Evolutionary conservation across 1,284 basidiomycete genomes (phyloP), one percentile per base, ranked within the genome.

Genomic region (Sporisorium iseilematis-ciliati): DNA sequence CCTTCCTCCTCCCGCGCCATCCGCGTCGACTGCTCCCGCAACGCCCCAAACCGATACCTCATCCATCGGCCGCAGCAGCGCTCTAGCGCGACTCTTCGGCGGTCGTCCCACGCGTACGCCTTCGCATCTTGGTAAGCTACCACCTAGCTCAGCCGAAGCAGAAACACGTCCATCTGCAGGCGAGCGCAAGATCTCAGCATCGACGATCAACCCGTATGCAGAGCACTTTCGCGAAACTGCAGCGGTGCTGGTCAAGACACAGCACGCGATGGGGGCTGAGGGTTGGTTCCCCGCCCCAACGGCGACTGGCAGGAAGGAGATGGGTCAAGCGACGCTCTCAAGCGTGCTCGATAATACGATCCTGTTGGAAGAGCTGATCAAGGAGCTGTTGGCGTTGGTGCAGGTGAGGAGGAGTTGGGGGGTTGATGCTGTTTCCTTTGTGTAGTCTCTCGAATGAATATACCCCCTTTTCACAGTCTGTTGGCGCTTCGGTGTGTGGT

Each of bases 261-360:
- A 90, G 63, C 84, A 90, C 35, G 91, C 90, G 2, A 83, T 87
- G 11, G 5, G 69, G 12, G 71, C 52, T 7, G 57, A 62, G 12
- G 35, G 16, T 20, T 71, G 76, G 68, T 21, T 61, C 5, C 65
- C 69, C 7, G 20, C 42, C 5, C 38, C 51, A 11, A 76, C 43
- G 10, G 31, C 57, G 4, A 38, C 4, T 26, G 55, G 23, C 18
- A 25, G 33, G 14, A 31, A 64, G 12, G 58, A 60, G 42, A 48
- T 52, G 33, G 57, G 41, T 58, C 52, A 48, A 20, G 89, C 94
- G 29, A 93, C 92, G 12, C 87, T 97, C 35, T 95, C 93, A 31
- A 91, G 90, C 73, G 85, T 97, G 63, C 87, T 99, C 79, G 97
- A 99, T 85, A 98, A 99, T 82, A 92, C 95, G 26, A 94, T 99